Evolutionary conservation across 371 early-diverging fungal genomes (phyloP), one percentile per base, ranked within the genome.

Genomic region (Furculomyces boomerangus): DNA sequence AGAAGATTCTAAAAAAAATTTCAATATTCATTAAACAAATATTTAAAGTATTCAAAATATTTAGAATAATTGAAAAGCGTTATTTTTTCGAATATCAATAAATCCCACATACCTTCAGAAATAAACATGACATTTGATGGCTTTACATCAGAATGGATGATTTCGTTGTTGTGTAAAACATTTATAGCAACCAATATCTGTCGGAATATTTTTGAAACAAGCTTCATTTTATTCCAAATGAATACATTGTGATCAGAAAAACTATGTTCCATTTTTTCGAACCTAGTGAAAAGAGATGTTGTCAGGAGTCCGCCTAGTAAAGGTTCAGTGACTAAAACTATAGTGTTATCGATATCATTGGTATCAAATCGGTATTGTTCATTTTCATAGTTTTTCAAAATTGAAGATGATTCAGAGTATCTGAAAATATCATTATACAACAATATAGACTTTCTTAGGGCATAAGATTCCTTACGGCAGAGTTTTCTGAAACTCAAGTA

Each of bases 91-190:
- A n/a, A n/a, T n/a, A n/a, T n/a, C 18, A 35, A 35, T 35, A 7
- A 35, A 27, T 10, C 24, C 7, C n/a, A 46, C 13, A 8, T 56
- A 10, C 57, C 40, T 28, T 53, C 51, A 29, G 65, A 55, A 22
- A 55, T 59, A n/a, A 64, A 60, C 7, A 70, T 58, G 25, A 70
- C 53, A 28, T 70, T 70, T 50, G 62, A 61, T 0, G 67, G 60
- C 37, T 70, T 70, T 39, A 70, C 45, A 30, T 70, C 70, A 0
- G 70, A 62, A 32, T 70, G 70, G 30, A 65, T 58, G 27, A 70
- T 58, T 13, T 58, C 31, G 39, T 52, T 53, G 35, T 60, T 56
- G 46, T 67, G 60, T 58, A 70, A 58, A 24, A 57, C 58, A 1
- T 54, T 60, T n/a, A 70, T 50, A 2, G 63, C 61, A 1, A 48